Percentiles rank a stretch among this genome's conserved stretches.
Evolutionary conservation across 192 early-diverging fungal species (phyloP).

Genomic region (Entomortierella chlamydospora): DNA sequence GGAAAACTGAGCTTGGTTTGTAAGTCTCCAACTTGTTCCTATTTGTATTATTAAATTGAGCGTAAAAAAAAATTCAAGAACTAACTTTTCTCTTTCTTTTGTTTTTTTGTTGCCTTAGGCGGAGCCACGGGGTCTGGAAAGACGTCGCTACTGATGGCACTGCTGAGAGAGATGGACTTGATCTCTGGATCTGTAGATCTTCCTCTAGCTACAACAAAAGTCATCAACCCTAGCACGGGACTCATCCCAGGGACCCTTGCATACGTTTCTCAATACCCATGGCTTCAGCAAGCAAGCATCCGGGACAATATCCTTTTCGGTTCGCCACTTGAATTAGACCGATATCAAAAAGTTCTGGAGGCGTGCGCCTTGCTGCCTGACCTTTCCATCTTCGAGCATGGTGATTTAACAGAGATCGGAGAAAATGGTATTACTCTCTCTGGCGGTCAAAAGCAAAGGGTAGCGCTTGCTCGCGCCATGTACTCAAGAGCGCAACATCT

Average conservation of each 20-base stretch:
- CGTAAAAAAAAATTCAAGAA: no score
- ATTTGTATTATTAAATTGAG: background rate
- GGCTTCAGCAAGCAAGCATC: slow-evolving; percentile 74
- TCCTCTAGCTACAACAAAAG: slow-evolving; percentile 38
- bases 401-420: slow-evolving; percentile 76
- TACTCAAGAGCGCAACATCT: slow-evolving; percentile 77
- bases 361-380: slow-evolving; percentile 73
- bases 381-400: slow-evolving; percentile 62
- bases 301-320: slow-evolving; percentile 84
- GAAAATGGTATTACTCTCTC: slow-evolving; percentile 90
- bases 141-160: slow-evolving; percentile 79
- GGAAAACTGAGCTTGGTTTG: slow-evolving; percentile 62
- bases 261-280: slow-evolving; percentile 78
- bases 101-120: slow-evolving; percentile 26
- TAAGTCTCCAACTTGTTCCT: slow-evolving; percentile 11
- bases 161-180: slow-evolving; percentile 72
- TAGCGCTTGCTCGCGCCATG: slow-evolving; percentile 88
- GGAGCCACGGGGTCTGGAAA: slow-evolving; percentile 93
- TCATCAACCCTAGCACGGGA: slow-evolving; percentile 26
- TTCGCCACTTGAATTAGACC: slow-evolving; percentile 53
- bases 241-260: slow-evolving; percentile 70
- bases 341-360: slow-evolving; percentile 65
- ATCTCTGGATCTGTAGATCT: slow-evolving; percentile 54
- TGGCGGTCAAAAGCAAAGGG: slow-evolving; percentile 91
- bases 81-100: no score